A percentile compares a stretch with the other conserved stretches of the same genome.
These are phyloP conservation scores for Aureobasidium sp. DNA, from an alignment of 2,329 filamentous ascomycete genomes.

Conservation along the genomic window DNA sequence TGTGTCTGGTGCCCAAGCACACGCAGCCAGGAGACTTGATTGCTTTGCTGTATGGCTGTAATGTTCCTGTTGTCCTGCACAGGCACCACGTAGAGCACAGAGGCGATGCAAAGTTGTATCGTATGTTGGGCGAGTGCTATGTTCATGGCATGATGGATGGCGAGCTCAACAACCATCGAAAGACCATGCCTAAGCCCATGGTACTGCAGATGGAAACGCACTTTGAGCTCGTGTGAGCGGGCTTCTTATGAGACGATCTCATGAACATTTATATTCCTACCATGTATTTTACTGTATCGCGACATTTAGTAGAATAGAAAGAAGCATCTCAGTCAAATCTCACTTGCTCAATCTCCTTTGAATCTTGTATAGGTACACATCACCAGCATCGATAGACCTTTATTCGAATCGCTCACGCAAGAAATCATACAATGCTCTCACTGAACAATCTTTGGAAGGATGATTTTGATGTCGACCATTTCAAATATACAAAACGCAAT, in stretches of 20 bases:
- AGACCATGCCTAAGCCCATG: background rate
- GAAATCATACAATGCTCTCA: too few relatives aligned
- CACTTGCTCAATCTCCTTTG: too few relatives aligned
- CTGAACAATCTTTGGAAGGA: too few relatives aligned
- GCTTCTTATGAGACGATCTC: background rate
- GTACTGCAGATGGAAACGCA: background rate
- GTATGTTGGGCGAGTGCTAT: conserved; percentile 25
- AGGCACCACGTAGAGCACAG: background rate
- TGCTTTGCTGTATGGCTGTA: conserved; percentile 10
- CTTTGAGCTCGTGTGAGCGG: background rate
- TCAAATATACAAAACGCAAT: background rate
- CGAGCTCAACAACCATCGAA: conserved; percentile 17
- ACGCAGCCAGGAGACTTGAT: conserved; percentile 2
- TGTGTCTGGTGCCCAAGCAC: conserved; percentile 1
- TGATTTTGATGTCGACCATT: too few relatives aligned
- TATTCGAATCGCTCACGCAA: too few relatives aligned
- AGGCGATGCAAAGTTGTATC: background rate
- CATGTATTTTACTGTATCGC: too few relatives aligned
- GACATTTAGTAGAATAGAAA: too few relatives aligned
- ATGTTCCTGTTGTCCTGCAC: background rate
- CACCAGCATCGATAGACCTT: too few relatives aligned
- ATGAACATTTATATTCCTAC: too few relatives aligned
- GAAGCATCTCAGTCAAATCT: too few relatives aligned
- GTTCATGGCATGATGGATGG: conserved; percentile 30
- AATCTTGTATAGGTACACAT: too few relatives aligned